Percentiles rank a stretch among this genome's conserved stretches.
Evolutionary conservation across 768 basidiomycete species (phyloP).

Genomic region (Panus rudis): DNA sequence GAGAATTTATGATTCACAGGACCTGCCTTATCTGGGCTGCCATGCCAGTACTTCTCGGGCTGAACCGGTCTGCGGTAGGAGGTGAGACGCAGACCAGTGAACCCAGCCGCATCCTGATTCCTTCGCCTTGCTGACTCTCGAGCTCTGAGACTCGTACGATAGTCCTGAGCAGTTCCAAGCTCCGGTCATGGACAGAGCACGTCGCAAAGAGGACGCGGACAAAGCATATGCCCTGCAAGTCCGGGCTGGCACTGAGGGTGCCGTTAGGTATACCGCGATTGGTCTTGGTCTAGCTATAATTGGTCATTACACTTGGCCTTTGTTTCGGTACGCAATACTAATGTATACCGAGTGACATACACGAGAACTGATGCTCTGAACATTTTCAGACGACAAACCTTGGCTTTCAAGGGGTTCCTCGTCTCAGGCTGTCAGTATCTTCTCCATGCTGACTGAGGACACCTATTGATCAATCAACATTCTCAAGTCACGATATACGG

Average conservation of each 20-base stretch:
- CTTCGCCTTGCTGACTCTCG: no score
- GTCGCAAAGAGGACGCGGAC: constrained; percentile 19
- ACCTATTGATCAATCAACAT: not conserved
- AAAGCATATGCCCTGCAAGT: constrained; percentile 19
- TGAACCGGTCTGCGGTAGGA: no score
- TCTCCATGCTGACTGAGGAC: not conserved
- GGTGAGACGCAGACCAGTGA: no score
- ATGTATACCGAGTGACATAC: not conserved
- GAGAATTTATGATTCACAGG: no score
- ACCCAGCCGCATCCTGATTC: no score
- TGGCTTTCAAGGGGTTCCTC: constrained; percentile 76
- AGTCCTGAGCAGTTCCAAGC: no score
- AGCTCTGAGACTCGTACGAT: no score
- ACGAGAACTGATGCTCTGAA: not conserved
- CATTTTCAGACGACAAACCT: constrained; percentile 59
- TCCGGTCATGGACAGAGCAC: constrained; percentile 16
- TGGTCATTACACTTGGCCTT: constrained; percentile 65
- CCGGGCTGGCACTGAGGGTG: constrained; percentile 37
- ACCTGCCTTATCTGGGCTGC: no score
- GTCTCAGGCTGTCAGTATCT: constrained; percentile 56
- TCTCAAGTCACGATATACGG: constrained; percentile 53
- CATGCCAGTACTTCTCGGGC: no score
- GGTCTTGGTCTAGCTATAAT: constrained; percentile 57
- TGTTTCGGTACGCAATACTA: constrained; percentile 47
- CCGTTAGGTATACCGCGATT: constrained; percentile 41